Evolutionary conservation across 179 eudicot genomes (phyloP).

Genomic region (Silene vulgaris): DNA sequence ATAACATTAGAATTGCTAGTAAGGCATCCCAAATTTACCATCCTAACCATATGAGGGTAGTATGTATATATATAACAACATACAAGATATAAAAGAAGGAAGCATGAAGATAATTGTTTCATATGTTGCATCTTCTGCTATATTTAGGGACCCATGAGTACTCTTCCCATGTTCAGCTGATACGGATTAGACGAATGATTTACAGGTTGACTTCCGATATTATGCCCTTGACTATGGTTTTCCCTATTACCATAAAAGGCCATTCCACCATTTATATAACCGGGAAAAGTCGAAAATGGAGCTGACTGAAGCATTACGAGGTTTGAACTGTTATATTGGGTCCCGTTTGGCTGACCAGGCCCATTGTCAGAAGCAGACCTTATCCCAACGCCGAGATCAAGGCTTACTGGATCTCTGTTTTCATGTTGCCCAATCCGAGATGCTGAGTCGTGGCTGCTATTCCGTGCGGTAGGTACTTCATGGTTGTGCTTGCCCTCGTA

Average conservation of each 20-base stretch:
- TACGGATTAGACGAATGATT: constrained; percentile 52
- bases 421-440: constrained; percentile 46
- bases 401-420: constrained; percentile 50
- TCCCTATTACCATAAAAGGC: constrained; percentile 52
- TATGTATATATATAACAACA: constrained; percentile 8
- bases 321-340: constrained; percentile 28
- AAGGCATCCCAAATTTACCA: constrained; percentile 15
- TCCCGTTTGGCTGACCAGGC: constrained; percentile 25
- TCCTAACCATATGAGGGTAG: constrained; percentile 4
- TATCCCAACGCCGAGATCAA: constrained; percentile 79
- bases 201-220: constrained; percentile 46
- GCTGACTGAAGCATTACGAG: constrained; percentile 39
- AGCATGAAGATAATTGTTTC: constrained; percentile 8
- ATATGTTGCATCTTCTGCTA: constrained; percentile 14
- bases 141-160: constrained; percentile 46
- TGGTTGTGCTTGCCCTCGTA: constrained; percentile 85
- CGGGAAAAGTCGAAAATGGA: constrained; percentile 41
- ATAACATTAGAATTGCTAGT: constrained; percentile 17
- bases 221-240: constrained; percentile 41
- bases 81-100: too few species aligned
- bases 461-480: constrained; percentile 66
- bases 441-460: constrained; percentile 54
- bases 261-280: constrained; percentile 52
- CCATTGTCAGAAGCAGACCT: constrained; percentile 36
- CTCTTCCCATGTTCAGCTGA: constrained; percentile 54